phyloP scores from a whole-genome alignment of 2,329 filamentous ascomycete species.

The Stagonosporopsis rhizophila region DNA sequence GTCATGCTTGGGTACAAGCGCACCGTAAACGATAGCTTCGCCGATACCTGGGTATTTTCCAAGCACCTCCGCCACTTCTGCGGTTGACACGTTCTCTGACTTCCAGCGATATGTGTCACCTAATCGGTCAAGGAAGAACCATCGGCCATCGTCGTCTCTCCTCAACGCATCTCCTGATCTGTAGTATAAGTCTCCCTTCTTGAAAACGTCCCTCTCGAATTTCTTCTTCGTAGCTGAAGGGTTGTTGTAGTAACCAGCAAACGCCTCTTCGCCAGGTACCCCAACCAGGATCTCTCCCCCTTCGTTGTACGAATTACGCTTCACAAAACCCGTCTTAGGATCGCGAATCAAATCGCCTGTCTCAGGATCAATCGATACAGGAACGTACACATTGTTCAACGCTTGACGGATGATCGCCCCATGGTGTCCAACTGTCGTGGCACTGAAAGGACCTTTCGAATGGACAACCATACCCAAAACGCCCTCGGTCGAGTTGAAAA shows the following conservation, averaged over 20 bases:
- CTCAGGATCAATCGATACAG: conserved; percentile 71
- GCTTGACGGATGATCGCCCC: conserved; percentile 64
- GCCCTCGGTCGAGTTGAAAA: conserved; percentile 79
- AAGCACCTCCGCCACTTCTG: conserved; percentile 54
- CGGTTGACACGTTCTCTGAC: conserved; percentile 56
- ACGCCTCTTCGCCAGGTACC: conserved; percentile 53
- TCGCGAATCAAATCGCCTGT: conserved; percentile 71
- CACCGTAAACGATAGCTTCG: conserved; percentile 57
- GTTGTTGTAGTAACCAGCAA: conserved; percentile 73
- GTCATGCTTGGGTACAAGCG: conserved; percentile 54
- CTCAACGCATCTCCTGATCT: conserved; percentile 55
- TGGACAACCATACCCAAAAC: conserved; percentile 64
- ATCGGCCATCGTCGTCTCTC: conserved; percentile 52
- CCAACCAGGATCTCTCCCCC: conserved; percentile 78
- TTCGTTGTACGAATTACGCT: conserved; percentile 66
- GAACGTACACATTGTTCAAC: conserved; percentile 64
- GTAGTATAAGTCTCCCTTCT: conserved; percentile 55
- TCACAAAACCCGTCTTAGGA: conserved; percentile 69
- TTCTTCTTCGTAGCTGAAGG: conserved; percentile 67
- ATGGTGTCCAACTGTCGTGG: conserved; percentile 72
- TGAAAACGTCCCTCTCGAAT: conserved; percentile 54
- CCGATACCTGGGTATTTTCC: conserved; percentile 51
- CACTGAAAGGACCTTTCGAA: conserved; percentile 62
- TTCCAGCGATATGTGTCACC: conserved; percentile 60
- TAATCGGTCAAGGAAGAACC: conserved; percentile 56